Evolutionary conservation across 371 early-diverging fungal genomes (phyloP).

Genomic region (Zychaea mexicana): DNA sequence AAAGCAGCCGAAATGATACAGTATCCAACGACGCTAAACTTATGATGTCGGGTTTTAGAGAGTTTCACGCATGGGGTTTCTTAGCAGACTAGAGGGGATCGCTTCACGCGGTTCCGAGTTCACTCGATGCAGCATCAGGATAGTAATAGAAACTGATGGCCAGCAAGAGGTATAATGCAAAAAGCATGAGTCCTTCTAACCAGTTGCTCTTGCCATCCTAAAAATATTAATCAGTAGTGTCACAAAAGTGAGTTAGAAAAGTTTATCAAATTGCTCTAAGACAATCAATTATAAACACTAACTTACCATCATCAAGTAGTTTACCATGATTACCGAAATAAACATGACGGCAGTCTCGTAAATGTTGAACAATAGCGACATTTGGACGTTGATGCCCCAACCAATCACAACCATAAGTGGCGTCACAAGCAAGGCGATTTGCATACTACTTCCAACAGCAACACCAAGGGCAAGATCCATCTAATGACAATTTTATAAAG

Average conservation of each 20-base stretch:
- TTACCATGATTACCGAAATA: slow-evolving; percentile 81
- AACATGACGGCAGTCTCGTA: slow-evolving; percentile 86
- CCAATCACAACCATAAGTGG: slow-evolving; percentile 87
- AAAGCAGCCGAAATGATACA: too few species aligned
- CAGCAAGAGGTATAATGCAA: slow-evolving; percentile 73
- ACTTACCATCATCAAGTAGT: slow-evolving; percentile 69
- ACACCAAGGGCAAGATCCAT: slow-evolving; percentile 88
- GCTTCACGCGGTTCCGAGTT: neutral
- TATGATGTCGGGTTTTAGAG: too few species aligned
- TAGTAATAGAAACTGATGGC: slow-evolving; percentile 81
- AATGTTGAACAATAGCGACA: slow-evolving; percentile 79
- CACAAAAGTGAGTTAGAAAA: neutral
- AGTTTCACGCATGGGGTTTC: too few species aligned
- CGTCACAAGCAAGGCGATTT: slow-evolving; percentile 88
- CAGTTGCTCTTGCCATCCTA: slow-evolving; percentile 78
- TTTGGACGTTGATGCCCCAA: slow-evolving; percentile 78
- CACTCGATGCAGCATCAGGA: slow-evolving; percentile 31
- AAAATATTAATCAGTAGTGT: slow-evolving; percentile 12
- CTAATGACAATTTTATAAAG: slow-evolving; percentile 15
- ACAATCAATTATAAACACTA: slow-evolving; percentile 1
- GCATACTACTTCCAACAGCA: slow-evolving; percentile 90
- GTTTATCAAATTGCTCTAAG: too few species aligned
- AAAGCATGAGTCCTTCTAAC: slow-evolving; percentile 85
- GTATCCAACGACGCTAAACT: too few species aligned
- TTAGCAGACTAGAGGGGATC: neutral